These are phyloP conservation scores for Dothidotthia symphoricarpi DNA, from an alignment of 2,329 filamentous ascomycete species.

Conservation along the genomic window DNA sequence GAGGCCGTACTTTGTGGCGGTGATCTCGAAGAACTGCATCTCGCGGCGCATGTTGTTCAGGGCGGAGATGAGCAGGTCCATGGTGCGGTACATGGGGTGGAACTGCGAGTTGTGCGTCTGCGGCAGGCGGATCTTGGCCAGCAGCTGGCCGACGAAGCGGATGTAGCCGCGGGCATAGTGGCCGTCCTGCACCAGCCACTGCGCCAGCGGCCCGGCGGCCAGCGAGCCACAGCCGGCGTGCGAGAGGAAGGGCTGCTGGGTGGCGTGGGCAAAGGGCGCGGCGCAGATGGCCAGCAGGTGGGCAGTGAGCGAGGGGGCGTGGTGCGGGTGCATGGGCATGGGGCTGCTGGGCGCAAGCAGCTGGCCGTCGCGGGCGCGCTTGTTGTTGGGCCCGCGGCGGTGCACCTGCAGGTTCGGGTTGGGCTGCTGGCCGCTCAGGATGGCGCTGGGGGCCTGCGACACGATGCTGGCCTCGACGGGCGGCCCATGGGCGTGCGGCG, in stretches of 20 bases:
- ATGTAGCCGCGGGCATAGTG: conserved; percentile 71
- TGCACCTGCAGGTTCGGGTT: conserved; percentile 51
- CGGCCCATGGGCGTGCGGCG: conserved; percentile 19
- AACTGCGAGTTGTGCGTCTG: conserved; percentile 45
- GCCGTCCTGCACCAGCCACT: conserved; percentile 71
- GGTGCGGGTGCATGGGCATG: conserved; percentile 18
- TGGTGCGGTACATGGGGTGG: conserved; percentile 55
- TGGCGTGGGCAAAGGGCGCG: conserved; percentile 55
- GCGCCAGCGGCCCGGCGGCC: conserved; percentile 55
- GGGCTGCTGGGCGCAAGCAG: conserved; percentile 32
- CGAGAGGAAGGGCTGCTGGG: conserved; percentile 64
- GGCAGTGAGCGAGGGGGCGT: conserved; percentile 53
- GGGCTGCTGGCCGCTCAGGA: conserved; percentile 48
- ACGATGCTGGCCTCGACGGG: conserved; percentile 10
- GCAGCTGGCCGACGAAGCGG: conserved; percentile 63
- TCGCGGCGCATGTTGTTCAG: conserved; percentile 67
- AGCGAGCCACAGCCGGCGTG: conserved; percentile 64
- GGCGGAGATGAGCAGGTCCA: conserved; percentile 63
- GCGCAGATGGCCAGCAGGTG: conserved; percentile 55
- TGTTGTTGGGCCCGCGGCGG: conserved; percentile 45
- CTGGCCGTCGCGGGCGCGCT: conserved; percentile 40
- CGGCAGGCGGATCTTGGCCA: conserved; percentile 61
- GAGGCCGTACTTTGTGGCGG: conserved; percentile 60
- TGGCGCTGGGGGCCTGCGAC: conserved; percentile 30
- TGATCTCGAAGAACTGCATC: conserved; percentile 65